Percentiles rank a stretch among this genome's conserved stretches.
Conservation (phyloP, 306 rosid species). For the Vigna nakashimae region DNA sequence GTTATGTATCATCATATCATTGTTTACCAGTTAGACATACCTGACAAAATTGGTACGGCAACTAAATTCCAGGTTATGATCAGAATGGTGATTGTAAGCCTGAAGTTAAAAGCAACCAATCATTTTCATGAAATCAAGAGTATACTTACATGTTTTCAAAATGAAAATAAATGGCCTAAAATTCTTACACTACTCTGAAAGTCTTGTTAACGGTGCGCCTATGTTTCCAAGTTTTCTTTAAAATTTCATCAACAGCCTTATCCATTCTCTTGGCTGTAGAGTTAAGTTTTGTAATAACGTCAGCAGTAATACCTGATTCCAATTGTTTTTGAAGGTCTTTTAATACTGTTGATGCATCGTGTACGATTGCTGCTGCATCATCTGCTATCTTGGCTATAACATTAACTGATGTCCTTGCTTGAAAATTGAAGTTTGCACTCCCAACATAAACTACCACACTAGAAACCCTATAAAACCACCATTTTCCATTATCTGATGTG, state of each 20-base stretch:
- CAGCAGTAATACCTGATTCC: constrained; percentile 21
- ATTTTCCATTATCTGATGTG: background rate
- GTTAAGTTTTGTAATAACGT: constrained; percentile 46
- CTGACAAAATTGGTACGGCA: constrained; percentile 61
- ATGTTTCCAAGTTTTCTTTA: constrained; percentile 52
- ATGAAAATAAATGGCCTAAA: background rate
- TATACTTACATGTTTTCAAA: background rate
- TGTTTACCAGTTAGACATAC: constrained; percentile 40
- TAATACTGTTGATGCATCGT: constrained; percentile 64
- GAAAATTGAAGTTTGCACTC: constrained; percentile 56
- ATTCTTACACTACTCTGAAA: constrained; percentile 58
- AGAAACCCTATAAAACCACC: constrained; percentile 54
- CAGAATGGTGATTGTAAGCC: constrained; percentile 60
- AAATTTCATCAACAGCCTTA: constrained; percentile 55
- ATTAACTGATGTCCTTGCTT: constrained; percentile 58
- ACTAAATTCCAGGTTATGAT: constrained; percentile 58
- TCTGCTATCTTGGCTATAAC: constrained; percentile 66
- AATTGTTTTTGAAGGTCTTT: constrained; percentile 44
- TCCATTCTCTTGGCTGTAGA: constrained; percentile 55
- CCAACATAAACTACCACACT: constrained; percentile 68
- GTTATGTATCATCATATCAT: constrained; percentile 2
- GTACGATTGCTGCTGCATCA: constrained; percentile 64
- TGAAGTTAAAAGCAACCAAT: constrained; percentile 49
- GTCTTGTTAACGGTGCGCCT: constrained; percentile 54
- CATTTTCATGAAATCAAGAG: background rate